Evolutionary conservation across 2,329 filamentous ascomycete species (phyloP).

Genomic region (Penicillium polonicum): DNA sequence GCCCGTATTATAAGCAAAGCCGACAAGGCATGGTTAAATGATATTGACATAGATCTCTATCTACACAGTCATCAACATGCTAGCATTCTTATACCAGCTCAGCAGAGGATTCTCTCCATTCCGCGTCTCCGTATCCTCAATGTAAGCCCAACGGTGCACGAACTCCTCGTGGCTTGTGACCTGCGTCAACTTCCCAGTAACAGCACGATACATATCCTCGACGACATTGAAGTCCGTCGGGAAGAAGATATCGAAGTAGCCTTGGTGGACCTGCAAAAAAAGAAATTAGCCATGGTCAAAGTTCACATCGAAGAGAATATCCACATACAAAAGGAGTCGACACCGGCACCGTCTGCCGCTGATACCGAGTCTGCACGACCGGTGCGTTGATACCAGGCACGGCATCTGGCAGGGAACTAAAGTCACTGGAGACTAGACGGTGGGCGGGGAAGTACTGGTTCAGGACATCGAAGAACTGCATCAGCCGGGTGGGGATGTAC

Average conservation of each 20-base stretch:
- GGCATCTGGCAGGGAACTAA: constrained; percentile 79
- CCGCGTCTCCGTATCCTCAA: constrained; percentile 83
- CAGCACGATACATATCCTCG: constrained; percentile 86
- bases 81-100: constrained; percentile 93
- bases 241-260: constrained; percentile 98
- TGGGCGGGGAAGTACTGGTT: constrained; percentile 87
- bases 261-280: constrained; percentile 76
- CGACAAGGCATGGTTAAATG: not conserved
- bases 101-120: constrained; percentile 92
- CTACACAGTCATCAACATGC: constrained; percentile 81
- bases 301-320: not conserved
- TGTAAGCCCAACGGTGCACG: constrained; percentile 81
- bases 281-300: constrained; percentile 9
- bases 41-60: not conserved
- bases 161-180: constrained; percentile 88
- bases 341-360: constrained; percentile 83
- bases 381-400: constrained; percentile 84
- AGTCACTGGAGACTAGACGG: constrained; percentile 84
- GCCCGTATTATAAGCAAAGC: not conserved
- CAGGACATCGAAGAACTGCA: constrained; percentile 95
- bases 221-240: constrained; percentile 91
- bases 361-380: constrained; percentile 92
- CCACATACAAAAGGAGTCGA: constrained; percentile 77
- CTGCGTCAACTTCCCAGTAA: constrained; percentile 87
- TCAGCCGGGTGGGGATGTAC: constrained; percentile 89